Conservation (phyloP, 176 grass and related monocot species). For the Cymbopogon citratus region DNA sequence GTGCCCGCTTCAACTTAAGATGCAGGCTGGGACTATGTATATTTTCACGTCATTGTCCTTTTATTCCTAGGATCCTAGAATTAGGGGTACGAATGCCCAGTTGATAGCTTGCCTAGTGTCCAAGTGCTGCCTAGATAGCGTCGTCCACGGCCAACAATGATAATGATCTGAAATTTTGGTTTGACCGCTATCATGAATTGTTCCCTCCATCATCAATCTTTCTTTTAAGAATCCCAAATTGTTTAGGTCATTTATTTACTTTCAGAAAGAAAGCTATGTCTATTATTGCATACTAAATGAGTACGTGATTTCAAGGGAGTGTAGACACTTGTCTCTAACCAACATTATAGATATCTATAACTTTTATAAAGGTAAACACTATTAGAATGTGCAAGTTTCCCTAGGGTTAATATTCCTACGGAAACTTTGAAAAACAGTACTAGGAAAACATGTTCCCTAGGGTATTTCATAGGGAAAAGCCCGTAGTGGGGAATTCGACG, state of each 20-base stretch:
- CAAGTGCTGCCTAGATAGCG: background rate
- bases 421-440: no score
- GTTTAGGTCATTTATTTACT: background rate
- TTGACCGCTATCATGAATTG: constrained; percentile 12
- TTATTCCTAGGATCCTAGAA: background rate
- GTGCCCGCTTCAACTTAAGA: background rate
- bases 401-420: no score
- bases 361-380: no score
- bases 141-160: background rate
- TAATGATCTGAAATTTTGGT: background rate
- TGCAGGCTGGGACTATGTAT: background rate
- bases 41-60: background rate
- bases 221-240: no score
- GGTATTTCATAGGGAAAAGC: no score
- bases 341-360: no score
- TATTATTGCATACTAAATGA: background rate
- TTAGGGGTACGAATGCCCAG: background rate
- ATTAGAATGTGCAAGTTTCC: no score
- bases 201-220: background rate
- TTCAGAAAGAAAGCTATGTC: background rate
- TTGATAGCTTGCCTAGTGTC: background rate
- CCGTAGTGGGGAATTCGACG: no score
- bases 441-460: no score
- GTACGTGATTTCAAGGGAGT: background rate
- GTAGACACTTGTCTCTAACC: background rate